Percentiles rank a stretch among this genome's conserved stretches.
Conservation (phyloP, 2,329 filamentous ascomycete species). For the Myriangium duriaei region DNA sequence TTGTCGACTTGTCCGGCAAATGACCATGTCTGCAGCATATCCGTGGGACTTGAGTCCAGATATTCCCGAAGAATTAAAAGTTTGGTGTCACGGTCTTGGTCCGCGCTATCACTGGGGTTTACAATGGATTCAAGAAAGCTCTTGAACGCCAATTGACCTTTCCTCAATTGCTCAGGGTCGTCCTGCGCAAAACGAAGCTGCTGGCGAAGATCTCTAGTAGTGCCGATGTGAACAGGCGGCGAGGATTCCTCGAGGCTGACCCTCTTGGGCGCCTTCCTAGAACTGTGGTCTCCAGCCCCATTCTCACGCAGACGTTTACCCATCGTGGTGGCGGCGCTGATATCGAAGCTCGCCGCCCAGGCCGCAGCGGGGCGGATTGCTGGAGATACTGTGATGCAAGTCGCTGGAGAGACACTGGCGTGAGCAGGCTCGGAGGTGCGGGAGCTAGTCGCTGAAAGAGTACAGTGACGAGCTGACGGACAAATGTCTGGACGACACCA, state of each 20-base stretch:
- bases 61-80: slow-evolving; percentile 54
- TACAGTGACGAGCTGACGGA: too few species aligned
- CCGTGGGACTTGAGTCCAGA: slow-evolving; percentile 57
- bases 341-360: too few species aligned
- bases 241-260: slow-evolving; percentile 18
- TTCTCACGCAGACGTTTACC: slow-evolving; percentile 6
- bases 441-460: too few species aligned
- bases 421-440: too few species aligned
- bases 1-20: slow-evolving; percentile 70
- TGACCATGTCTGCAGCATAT: slow-evolving; percentile 80
- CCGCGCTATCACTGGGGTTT: slow-evolving; percentile 39
- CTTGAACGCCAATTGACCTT: slow-evolving; percentile 49
- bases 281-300: slow-evolving; percentile 14
- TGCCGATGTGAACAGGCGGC: slow-evolving; percentile 47
- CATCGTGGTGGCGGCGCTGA: too few species aligned
- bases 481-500: too few species aligned
- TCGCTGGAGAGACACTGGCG: too few species aligned
- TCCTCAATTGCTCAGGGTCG: slow-evolving; percentile 47
- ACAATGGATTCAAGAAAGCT: slow-evolving; percentile 52
- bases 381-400: too few species aligned
- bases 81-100: slow-evolving; percentile 36
- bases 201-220: slow-evolving; percentile 53
- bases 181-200: slow-evolving; percentile 62
- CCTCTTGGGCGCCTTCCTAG: slow-evolving; percentile 20
- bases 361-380: too few species aligned